Evolutionary conservation across 495 filamentous ascomycete genomes (phyloP), one percentile per base, ranked within the genome.

Genomic region (Aspergillus wentii): DNA sequence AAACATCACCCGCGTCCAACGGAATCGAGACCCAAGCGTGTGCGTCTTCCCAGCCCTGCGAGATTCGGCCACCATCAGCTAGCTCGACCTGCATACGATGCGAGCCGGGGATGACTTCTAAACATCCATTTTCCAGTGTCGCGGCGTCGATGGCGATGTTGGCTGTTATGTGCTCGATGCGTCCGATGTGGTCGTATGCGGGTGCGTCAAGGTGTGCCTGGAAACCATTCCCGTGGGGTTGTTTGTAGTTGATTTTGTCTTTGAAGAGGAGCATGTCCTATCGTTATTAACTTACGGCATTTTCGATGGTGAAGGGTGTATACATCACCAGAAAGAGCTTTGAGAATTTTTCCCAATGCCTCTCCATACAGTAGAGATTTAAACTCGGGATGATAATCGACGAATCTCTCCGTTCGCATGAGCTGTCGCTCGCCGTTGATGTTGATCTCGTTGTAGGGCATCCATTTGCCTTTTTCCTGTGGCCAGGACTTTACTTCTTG

Each of bases 371-470:
- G 49, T 8, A 70, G 41, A 2, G 36, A 32, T 29, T 58, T 57
- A 46, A 62, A 70, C 2, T 54, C 35, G 7, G 46, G 29, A 31
- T 70, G 62, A 34, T 56, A 65, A 35, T 65, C 62, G n/a, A 63
- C 54, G 29, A 66, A 68, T 32, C 61, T 65, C 36, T 67, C 62
- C 4, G 62, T 70, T 29, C 66, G 52, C 54, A 66, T 67, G 17
- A 70, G 50, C 17, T 67, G 62, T 7, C 60, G 58, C 43, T 63
- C 46, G 8, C 66, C 64, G 1, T 52, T 46, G 15, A 59, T 51
- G 33, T 63, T 68, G 46, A 70, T 55, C 39, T 70, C 64, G 22
- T 68, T 62, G 28, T 69, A 69, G 1, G 66, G 66, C 64, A 69
- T 69, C 56, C 62, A 69, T 43, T 60, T 59, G 11, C 59, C 53